Evolutionary conservation across 78 protist species (phyloP).

Genomic region (Capsaspora owczarzaki): DNA sequence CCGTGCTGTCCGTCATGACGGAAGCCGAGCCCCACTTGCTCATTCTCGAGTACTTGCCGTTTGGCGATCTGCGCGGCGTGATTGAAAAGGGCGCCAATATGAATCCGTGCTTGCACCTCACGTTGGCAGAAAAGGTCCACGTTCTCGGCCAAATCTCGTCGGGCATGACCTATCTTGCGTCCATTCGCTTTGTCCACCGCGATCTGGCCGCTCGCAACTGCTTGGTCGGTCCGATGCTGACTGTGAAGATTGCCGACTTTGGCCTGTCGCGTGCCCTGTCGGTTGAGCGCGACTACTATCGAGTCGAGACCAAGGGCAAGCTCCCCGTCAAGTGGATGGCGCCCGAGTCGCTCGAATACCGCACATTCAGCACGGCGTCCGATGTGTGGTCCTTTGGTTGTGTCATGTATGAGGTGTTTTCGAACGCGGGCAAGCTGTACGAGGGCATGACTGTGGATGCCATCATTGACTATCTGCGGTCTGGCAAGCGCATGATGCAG

Average conservation of each 20-base stretch:
- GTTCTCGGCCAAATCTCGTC: neutral
- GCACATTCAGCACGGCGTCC: neutral
- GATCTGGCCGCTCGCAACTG: slow-evolving; percentile 26
- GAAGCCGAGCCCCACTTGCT: neutral
- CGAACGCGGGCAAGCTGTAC: neutral
- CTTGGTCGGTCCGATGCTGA: neutral
- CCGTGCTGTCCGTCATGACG: neutral
- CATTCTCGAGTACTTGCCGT: neutral
- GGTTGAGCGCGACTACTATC: neutral
- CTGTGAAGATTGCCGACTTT: slow-evolving; percentile 12
- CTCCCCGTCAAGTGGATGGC: slow-evolving; percentile 9
- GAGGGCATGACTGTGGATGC: neutral
- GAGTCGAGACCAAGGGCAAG: neutral
- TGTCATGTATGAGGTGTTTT: neutral
- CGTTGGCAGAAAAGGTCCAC: neutral
- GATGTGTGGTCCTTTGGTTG: slow-evolving; percentile 26
- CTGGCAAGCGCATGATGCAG: too few species aligned
- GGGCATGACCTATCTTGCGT: slow-evolving; percentile 11
- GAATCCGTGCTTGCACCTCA: neutral
- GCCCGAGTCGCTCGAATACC: slow-evolving; percentile 7
- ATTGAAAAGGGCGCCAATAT: neutral
- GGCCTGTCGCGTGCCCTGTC: slow-evolving; percentile 6
- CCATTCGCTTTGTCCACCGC: slow-evolving; percentile 10
- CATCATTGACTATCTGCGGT: neutral
- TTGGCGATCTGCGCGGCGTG: neutral